Evolutionary conservation across 345 rosid species (phyloP).

Genomic region (Adansonia digitata): DNA sequence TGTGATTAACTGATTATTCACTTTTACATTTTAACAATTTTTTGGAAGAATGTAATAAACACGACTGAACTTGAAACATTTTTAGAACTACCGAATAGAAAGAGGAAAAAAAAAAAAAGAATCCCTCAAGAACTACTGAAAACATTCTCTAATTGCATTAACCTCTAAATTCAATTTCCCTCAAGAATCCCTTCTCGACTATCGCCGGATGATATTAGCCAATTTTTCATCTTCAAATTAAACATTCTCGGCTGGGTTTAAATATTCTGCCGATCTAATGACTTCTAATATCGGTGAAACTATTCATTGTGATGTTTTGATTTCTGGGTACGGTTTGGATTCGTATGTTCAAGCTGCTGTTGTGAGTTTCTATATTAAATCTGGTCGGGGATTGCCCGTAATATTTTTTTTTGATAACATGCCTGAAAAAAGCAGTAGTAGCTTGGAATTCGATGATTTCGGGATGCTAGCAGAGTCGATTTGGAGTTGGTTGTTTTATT

Average conservation of each 20-base stretch:
- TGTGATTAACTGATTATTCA: too few relatives aligned
- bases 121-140: too few relatives aligned
- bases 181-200: slow-evolving; percentile 42
- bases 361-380: slow-evolving; percentile 50
- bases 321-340: slow-evolving; percentile 57
- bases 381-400: slow-evolving; percentile 41
- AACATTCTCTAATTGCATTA: slow-evolving; percentile 50
- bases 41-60: too few relatives aligned
- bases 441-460: not conserved
- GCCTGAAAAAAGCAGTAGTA: slow-evolving; percentile 23
- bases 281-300: slow-evolving; percentile 41
- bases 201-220: slow-evolving; percentile 48
- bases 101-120: too few relatives aligned
- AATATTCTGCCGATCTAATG: slow-evolving; percentile 59
- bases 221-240: slow-evolving; percentile 49
- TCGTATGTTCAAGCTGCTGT: slow-evolving; percentile 60
- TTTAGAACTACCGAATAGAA: too few relatives aligned
- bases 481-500: not conserved
- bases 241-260: slow-evolving; percentile 67
- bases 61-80: too few relatives aligned
- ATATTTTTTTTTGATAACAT: slow-evolving; percentile 75
- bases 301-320: slow-evolving; percentile 55
- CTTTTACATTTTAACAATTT: too few relatives aligned
- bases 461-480: not conserved
- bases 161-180: slow-evolving; percentile 49